A percentile compares a stretch with the other conserved stretches of the same genome.
Conservation (phyloP, 2,329 filamentous ascomycete genomes). For the Neurospora crassa region DNA sequence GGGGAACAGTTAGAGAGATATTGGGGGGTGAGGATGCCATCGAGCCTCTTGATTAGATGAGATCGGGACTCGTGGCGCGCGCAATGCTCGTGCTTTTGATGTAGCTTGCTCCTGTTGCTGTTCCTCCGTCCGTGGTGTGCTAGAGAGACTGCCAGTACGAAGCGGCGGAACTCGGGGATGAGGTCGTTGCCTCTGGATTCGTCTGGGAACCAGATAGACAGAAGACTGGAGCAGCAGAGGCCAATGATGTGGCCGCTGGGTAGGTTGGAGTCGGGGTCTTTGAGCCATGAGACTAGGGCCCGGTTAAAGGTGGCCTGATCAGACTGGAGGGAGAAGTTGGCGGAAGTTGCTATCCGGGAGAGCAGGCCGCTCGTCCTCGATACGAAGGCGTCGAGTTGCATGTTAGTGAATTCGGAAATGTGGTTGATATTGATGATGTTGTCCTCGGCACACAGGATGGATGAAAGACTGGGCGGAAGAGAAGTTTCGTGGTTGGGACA, state of each 20-base stretch:
- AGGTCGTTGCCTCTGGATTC: conserved; percentile 14
- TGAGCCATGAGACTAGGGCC: conserved; percentile 21
- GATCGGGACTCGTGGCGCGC: conserved; percentile 18
- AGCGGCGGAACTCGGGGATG: conserved; percentile 19
- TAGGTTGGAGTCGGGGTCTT: conserved; percentile 15
- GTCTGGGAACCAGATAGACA: conserved; percentile 16
- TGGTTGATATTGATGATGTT: conserved; percentile 18
- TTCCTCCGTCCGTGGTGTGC: conserved; percentile 17
- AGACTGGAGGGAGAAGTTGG: conserved; percentile 10
- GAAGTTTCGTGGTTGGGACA: conserved; percentile 14
- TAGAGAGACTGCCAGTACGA: conserved; percentile 22
- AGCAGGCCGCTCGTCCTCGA: conserved; percentile 14
- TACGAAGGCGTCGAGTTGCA: conserved; percentile 16
- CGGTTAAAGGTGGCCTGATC: conserved; percentile 16
- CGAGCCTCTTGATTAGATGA: conserved; percentile 21
- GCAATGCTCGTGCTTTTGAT: background rate
- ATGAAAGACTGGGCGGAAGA: conserved; percentile 20
- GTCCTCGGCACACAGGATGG: conserved; percentile 19
- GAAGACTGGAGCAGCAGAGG: conserved; percentile 18
- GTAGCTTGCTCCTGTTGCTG: conserved; percentile 1
- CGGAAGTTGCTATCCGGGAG: conserved; percentile 14
- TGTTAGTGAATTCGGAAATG: conserved; percentile 2
- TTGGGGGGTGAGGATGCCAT: conserved; percentile 22
- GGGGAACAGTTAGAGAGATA: conserved; percentile 17
- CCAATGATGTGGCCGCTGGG: conserved; percentile 22